These are phyloP conservation scores for Epicoccum nigrum DNA, from an alignment of 2,329 filamentous ascomycete genomes.

Conservation along the genomic window DNA sequence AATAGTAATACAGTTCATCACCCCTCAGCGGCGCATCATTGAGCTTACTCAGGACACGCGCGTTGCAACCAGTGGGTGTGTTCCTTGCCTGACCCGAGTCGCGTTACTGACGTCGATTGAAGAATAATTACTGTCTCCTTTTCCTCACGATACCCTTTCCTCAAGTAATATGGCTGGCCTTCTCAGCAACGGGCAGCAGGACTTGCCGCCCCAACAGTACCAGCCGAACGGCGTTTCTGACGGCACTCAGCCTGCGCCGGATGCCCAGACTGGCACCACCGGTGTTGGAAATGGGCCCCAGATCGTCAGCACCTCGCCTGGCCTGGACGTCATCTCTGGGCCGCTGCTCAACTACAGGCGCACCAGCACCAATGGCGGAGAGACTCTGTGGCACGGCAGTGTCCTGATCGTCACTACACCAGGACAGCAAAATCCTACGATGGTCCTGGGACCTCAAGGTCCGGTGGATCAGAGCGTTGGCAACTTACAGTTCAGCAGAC, in stretches of 20 bases:
- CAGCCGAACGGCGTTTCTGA: conserved; percentile 6
- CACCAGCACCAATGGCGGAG: conserved; percentile 63
- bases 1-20: neutral
- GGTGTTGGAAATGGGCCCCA: conserved; percentile 54
- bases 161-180: conserved; percentile 6
- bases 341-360: conserved; percentile 79
- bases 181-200: conserved; percentile 14
- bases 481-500: conserved; percentile 32
- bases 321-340: conserved; percentile 68
- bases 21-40: conserved; percentile 4
- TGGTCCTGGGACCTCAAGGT: conserved; percentile 63
- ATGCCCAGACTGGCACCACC: conserved; percentile 32
- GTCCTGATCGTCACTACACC: conserved; percentile 82
- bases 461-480: conserved; percentile 31
- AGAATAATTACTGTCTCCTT: conserved; percentile 6
- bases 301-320: conserved; percentile 48
- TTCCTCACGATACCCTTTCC: neutral
- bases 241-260: conserved; percentile 16
- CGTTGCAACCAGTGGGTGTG: conserved; percentile 22
- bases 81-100: conserved; percentile 12
- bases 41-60: conserved; percentile 16
- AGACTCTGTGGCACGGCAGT: conserved; percentile 77
- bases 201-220: conserved; percentile 1
- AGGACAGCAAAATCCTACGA: conserved; percentile 66
- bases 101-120: conserved; percentile 18